These are phyloP conservation scores for Xylariales sp. DNA, from an alignment of 2,329 filamentous ascomycete genomes.

Conservation along the genomic window DNA sequence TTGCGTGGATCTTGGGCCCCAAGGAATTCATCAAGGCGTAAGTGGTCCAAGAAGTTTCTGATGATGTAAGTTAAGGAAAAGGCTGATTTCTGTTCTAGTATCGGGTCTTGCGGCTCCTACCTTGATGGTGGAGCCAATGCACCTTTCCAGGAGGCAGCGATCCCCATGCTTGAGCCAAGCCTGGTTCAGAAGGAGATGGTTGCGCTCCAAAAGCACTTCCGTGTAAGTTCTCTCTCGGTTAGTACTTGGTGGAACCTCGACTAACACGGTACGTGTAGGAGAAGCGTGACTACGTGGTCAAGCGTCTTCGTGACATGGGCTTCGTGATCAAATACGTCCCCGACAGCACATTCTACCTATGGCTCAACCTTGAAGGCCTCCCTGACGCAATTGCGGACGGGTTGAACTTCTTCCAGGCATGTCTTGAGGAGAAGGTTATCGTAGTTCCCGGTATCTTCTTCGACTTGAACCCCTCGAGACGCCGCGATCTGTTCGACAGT, in stretches of 20 bases:
- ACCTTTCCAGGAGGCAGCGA: conserved; percentile 89
- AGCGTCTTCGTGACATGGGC: conserved; percentile 75
- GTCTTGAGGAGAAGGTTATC: conserved; percentile 89
- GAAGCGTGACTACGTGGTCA: conserved; percentile 89
- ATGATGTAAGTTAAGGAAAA: neutral
- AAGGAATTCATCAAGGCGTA: conserved; percentile 92
- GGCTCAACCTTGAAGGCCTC: conserved; percentile 61
- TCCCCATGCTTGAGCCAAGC: conserved; percentile 85
- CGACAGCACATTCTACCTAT: conserved; percentile 93
- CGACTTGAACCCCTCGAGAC: conserved; percentile 84
- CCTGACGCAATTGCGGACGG: conserved; percentile 85
- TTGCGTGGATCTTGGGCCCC: conserved; percentile 92
- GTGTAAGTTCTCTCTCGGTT: conserved; percentile 31
- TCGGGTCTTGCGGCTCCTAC: conserved; percentile 88
- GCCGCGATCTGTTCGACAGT: conserved; percentile 87
- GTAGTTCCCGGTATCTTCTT: conserved; percentile 98
- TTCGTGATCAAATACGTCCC: conserved; percentile 81
- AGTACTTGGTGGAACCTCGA: neutral
- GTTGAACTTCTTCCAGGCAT: conserved; percentile 94
- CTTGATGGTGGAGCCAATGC: conserved; percentile 92
- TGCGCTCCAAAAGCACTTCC: conserved; percentile 85
- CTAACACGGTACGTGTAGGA: conserved; percentile 38
- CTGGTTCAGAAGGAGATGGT: conserved; percentile 83
- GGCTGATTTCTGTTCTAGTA: conserved; percentile 44
- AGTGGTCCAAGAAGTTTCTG: conserved; percentile 20